Conservation (phyloP, 2,329 filamentous ascomycete genomes). For the Sarocladiaceae sp. region DNA sequence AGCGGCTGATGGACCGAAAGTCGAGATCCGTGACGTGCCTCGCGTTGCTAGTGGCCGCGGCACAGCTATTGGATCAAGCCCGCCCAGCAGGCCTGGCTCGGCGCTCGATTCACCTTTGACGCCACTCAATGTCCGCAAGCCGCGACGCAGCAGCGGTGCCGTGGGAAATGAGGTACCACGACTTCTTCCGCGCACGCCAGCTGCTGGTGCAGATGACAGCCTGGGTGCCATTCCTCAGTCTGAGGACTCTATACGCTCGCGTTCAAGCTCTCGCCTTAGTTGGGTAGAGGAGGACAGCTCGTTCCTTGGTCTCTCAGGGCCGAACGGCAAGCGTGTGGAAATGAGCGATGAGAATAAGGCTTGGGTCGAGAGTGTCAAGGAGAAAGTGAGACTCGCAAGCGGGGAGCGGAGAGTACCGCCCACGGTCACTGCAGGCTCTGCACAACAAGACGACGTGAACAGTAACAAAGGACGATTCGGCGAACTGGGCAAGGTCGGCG, state of each 20-base stretch:
- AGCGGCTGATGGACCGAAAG: slow-evolving; percentile 36
- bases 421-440: slow-evolving; percentile 13
- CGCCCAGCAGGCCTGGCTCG: slow-evolving; percentile 33
- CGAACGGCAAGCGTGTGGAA: slow-evolving; percentile 55
- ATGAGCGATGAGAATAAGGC: slow-evolving; percentile 68
- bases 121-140: slow-evolving; percentile 49
- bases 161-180: slow-evolving; percentile 23
- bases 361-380: slow-evolving; percentile 80
- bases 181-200: slow-evolving; percentile 36
- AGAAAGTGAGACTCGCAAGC: slow-evolving; percentile 67
- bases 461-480: slow-evolving; percentile 46
- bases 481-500: slow-evolving; percentile 65
- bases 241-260: slow-evolving; percentile 38
- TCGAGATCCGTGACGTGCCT: slow-evolving; percentile 51
- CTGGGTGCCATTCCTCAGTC: slow-evolving; percentile 32
- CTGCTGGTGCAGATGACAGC: slow-evolving; percentile 16
- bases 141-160: slow-evolving; percentile 39
- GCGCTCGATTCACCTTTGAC: slow-evolving; percentile 35
- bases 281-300: slow-evolving; percentile 55
- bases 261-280: slow-evolving; percentile 46
- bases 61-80: slow-evolving; percentile 30
- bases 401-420: slow-evolving; percentile 40
- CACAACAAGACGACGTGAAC: slow-evolving; percentile 9
- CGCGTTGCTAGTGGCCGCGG: slow-evolving; percentile 21
- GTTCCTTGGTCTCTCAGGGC: slow-evolving; percentile 63